Percentiles rank a stretch among this genome's conserved stretches.
These are phyloP conservation scores for Leishmania lainsoni DNA, from an alignment of 208 protist genomes.

Conservation along the genomic window DNA sequence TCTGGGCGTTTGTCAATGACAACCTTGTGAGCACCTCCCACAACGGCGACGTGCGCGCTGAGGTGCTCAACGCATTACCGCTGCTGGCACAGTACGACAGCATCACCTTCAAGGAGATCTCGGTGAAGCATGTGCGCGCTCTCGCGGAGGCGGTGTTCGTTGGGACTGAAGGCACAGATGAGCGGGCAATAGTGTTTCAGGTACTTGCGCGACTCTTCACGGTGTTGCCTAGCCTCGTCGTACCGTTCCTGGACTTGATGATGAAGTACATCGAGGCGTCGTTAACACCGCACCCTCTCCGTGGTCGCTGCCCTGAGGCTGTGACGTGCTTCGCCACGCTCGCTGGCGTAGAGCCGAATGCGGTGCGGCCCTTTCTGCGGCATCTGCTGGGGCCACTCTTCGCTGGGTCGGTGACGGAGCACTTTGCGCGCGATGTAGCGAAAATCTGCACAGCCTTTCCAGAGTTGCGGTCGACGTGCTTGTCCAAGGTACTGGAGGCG, in stretches of 20 bases:
- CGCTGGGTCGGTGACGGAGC: conserved; percentile 63
- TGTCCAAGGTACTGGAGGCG: conserved; percentile 86
- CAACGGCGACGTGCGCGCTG: conserved; percentile 41
- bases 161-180: conserved; percentile 43
- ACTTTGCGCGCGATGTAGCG: conserved; percentile 81
- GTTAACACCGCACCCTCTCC: conserved; percentile 47
- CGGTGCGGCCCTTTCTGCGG: conserved; percentile 78
- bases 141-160: conserved; percentile 54
- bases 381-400: conserved; percentile 81
- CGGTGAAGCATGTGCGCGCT: conserved; percentile 45
- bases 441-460: conserved; percentile 88
- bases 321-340: conserved; percentile 87
- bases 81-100: conserved; percentile 80
- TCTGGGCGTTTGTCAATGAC: conserved; percentile 66
- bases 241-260: conserved; percentile 65
- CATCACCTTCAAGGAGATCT: conserved; percentile 58
- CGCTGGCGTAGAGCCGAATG: conserved; percentile 64
- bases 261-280: conserved; percentile 83
- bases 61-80: conserved; percentile 64
- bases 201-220: conserved; percentile 58
- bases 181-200: conserved; percentile 68
- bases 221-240: conserved; percentile 71
- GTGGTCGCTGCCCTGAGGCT: conserved; percentile 73
- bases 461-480: conserved; percentile 86
- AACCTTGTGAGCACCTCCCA: conserved; percentile 35